Percentiles rank a stretch among this genome's conserved stretches.
Conservation (phyloP, 1,139 yeast species). For the Meyerozyma elateridarum region DNA sequence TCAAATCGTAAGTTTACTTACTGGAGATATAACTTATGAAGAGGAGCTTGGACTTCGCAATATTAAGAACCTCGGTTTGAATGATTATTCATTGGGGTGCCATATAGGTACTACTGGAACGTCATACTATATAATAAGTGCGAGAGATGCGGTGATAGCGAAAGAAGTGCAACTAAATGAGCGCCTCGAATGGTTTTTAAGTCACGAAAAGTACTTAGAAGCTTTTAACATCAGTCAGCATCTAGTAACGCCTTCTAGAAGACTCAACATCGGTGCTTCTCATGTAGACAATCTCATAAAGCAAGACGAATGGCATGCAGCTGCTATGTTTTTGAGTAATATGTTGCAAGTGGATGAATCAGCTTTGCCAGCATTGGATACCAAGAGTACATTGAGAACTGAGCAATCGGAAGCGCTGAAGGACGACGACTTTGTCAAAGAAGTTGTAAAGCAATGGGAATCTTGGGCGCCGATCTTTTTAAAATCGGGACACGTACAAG, state of each 20-base stretch:
- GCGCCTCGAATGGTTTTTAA: conserved; percentile 67
- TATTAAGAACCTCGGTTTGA: conserved; percentile 60
- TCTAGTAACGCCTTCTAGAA: conserved; percentile 44
- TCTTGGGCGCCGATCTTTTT: conserved; percentile 56
- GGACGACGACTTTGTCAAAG: conserved; percentile 20
- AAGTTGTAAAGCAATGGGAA: conserved; percentile 57
- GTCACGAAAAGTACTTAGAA: conserved; percentile 47
- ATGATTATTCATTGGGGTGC: conserved; percentile 69
- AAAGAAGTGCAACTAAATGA: conserved; percentile 65
- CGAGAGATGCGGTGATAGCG: conserved; percentile 77
- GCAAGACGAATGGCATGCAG: conserved; percentile 50
- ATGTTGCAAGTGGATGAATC: conserved; percentile 33
- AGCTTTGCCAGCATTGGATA: conserved; percentile 27
- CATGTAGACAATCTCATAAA: conserved; percentile 56
- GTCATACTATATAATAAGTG: conserved; percentile 66
- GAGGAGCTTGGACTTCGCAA: conserved; percentile 73
- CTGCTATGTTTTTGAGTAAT: conserved; percentile 44
- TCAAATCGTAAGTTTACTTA: conserved; percentile 56
- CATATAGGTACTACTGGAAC: conserved; percentile 30
- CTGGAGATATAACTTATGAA: conserved; percentile 74
- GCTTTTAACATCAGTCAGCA: conserved; percentile 77
- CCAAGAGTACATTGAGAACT: conserved; percentile 26
- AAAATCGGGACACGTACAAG: conserved; percentile 41
- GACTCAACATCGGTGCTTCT: conserved; percentile 58
- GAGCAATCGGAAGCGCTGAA: conserved; percentile 14